Conservation (phyloP, 257 asterid species). For the Thymus quinquecostatus region DNA sequence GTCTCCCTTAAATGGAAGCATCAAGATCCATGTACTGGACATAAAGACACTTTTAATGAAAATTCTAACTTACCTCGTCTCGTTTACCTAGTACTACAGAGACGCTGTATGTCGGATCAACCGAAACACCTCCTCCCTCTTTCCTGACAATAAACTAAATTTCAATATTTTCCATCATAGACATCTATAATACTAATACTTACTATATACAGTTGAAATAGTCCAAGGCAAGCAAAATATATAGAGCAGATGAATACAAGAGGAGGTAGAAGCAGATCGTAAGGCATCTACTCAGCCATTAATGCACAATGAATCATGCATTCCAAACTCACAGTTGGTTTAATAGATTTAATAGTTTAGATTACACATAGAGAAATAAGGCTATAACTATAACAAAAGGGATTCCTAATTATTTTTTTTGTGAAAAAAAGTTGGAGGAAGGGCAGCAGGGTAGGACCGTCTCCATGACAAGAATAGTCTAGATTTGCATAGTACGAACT, state of each 20-base stretch:
- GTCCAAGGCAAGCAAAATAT: background rate
- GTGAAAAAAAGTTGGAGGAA: background rate
- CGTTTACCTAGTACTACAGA: conserved; percentile 80
- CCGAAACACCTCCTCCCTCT: conserved; percentile 82
- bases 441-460: background rate
- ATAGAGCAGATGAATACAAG: background rate
- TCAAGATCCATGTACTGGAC: background rate
- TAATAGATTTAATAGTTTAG: background rate
- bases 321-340: background rate
- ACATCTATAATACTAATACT: background rate
- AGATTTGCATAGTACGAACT: conserved; percentile 9
- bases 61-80: conserved; percentile 62
- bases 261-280: conserved; percentile 11
- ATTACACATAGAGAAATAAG: background rate
- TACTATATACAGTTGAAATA: background rate
- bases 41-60: background rate
- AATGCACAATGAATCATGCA: background rate
- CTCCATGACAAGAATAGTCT: background rate
- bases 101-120: conserved; percentile 73
- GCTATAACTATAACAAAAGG: background rate
- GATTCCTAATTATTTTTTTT: background rate
- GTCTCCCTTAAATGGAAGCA: conserved; percentile 9
- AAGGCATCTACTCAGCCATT: background rate
- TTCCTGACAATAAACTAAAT: conserved; percentile 57
- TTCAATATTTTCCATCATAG: conserved; percentile 7